These are phyloP conservation scores for Erythrophleum ivorense DNA, from an alignment of 331 rosid species.

Conservation along the genomic window DNA sequence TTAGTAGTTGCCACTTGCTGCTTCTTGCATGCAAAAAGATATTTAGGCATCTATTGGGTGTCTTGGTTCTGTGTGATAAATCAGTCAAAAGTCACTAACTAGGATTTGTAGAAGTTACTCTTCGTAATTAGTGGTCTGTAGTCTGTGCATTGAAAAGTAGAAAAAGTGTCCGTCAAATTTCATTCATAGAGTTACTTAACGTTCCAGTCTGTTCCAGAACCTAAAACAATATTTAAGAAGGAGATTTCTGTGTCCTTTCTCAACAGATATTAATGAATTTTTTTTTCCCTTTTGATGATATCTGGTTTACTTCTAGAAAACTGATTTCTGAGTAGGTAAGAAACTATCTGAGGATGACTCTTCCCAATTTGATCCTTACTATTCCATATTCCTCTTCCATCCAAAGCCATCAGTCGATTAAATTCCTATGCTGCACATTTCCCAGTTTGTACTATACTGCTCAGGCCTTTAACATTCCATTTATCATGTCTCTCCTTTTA, in stretches of 20 bases:
- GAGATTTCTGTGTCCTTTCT: not conserved
- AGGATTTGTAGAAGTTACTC: not conserved
- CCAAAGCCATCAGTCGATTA: not conserved
- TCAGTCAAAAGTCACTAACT: not conserved
- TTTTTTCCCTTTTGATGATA: not conserved
- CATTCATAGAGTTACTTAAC: not conserved
- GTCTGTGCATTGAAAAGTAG: not conserved
- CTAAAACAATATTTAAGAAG: not conserved
- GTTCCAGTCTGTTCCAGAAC: not conserved
- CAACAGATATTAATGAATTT: not conserved
- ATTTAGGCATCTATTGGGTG: not conserved
- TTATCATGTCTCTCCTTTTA: not conserved
- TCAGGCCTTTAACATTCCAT: not conserved
- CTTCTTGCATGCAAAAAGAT: too few relatives aligned
- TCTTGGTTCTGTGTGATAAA: not conserved
- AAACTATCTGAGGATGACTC: not conserved
- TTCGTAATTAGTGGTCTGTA: not conserved
- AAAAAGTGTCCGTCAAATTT: not conserved
- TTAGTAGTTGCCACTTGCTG: too few relatives aligned
- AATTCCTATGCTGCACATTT: not conserved
- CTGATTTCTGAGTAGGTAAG: not conserved
- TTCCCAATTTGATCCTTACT: not conserved
- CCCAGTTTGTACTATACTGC: not conserved
- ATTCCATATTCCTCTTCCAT: not conserved
- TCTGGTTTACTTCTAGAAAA: not conserved